phyloP scores from a whole-genome alignment of 163 green algal genomes.

The Scenedesmus sp. region DNA sequence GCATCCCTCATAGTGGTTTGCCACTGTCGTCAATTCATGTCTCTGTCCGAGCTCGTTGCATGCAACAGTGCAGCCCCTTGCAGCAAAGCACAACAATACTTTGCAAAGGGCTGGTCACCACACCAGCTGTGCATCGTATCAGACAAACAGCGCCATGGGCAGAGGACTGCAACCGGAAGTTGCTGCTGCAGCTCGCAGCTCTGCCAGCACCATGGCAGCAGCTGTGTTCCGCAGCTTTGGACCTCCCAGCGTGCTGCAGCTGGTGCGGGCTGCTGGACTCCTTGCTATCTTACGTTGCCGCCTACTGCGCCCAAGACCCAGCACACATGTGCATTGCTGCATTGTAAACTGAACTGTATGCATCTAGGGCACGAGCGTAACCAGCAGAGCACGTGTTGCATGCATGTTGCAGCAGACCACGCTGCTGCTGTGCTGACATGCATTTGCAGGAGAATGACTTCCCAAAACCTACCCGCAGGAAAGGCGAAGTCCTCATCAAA shows the following conservation, averaged over 20 bases:
- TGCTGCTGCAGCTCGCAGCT: neutral
- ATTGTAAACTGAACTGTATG: neutral
- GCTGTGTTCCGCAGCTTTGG: constrained; percentile 49
- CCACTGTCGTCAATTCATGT: neutral
- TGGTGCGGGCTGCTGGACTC: neutral
- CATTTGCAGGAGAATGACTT: constrained; percentile 31
- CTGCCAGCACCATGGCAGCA: constrained; percentile 12
- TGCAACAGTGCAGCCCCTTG: neutral
- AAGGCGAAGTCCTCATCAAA: constrained; percentile 52
- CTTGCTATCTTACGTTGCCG: neutral
- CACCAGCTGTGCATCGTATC: neutral
- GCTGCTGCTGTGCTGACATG: neutral
- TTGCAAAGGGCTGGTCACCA: neutral
- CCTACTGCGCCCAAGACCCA: neutral
- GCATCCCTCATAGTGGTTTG: neutral
- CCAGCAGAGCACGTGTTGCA: neutral
- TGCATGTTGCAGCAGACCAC: neutral
- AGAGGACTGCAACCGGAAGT: constrained; percentile 8
- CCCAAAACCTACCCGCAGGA: constrained; percentile 25
- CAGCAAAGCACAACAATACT: neutral
- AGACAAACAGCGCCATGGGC: neutral
- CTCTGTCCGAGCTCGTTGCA: neutral
- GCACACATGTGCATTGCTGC: neutral
- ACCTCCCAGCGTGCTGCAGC: constrained; percentile 39
- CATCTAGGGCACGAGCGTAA: too few relatives aligned